Evolutionary conservation across 2,329 filamentous ascomycete species (phyloP).

Genomic region (Acrodontium crateriforme): DNA sequence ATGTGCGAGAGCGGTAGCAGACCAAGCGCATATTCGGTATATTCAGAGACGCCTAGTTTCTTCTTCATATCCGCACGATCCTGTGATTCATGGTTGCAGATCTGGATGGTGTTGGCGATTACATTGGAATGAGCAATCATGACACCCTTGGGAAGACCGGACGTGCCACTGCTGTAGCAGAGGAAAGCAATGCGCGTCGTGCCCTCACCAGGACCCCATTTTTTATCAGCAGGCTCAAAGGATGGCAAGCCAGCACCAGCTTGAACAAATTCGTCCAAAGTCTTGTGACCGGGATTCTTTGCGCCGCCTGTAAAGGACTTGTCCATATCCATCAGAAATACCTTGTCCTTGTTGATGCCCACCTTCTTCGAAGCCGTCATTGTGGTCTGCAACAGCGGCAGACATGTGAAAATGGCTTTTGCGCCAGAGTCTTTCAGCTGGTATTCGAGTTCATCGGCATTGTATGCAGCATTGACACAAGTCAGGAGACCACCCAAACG

Average conservation of each 20-base stretch:
- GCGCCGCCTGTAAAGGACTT: conserved; percentile 36
- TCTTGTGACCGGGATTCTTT: conserved; percentile 42
- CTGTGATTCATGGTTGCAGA: conserved; percentile 36
- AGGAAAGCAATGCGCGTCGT: conserved; percentile 58
- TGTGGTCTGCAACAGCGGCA: conserved; percentile 50
- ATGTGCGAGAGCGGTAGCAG: conserved; percentile 74
- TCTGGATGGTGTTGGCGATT: conserved; percentile 61
- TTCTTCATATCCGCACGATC: conserved; percentile 22
- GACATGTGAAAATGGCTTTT: conserved; percentile 58
- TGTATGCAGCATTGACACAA: conserved; percentile 64
- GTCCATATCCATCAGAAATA: conserved; percentile 58
- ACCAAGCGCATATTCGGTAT: conserved; percentile 46
- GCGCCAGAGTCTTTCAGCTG: conserved; percentile 57
- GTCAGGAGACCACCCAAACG: conserved; percentile 60
- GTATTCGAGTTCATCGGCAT: conserved; percentile 53
- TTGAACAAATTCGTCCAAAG: conserved; percentile 50
- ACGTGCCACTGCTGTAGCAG: conserved; percentile 70
- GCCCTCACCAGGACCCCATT: conserved; percentile 51
- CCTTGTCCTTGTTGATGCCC: conserved; percentile 47
- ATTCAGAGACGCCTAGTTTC: conserved; percentile 15
- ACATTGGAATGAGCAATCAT: conserved; percentile 72
- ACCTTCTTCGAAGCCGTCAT: conserved; percentile 49
- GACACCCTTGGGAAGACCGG: conserved; percentile 58
- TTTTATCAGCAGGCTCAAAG: conserved; percentile 36
- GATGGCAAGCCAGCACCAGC: conserved; percentile 43